Base-by-base conservation (phyloP, 495 filamentous ascomycete species). In the Aspergillus olivimuriae region DNA sequence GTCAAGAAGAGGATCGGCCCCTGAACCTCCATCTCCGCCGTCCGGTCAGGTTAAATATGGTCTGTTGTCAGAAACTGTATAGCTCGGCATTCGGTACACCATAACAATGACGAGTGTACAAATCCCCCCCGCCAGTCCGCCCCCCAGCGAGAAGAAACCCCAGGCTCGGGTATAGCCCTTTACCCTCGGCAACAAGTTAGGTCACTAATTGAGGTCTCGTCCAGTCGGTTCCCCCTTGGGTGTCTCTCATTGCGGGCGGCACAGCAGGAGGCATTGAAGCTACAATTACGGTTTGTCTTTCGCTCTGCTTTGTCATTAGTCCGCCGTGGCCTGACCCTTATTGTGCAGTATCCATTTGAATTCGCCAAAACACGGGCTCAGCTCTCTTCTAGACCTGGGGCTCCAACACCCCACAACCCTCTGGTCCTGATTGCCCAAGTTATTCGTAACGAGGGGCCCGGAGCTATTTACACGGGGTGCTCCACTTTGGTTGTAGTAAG, bases 361-460 rank as follows among this genome's bases (percentile, higher is more conserved):
- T 83, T 82, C 43, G 77, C 80, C 12, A 84, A 84, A 60, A 84
- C 80, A 1, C 68, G 78, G 15, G 77, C 80, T 4, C 80, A 84
- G 48, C 64, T 84, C 0, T 64, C 72, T 10, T 57, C 69, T 14
- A 59, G 72, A 34, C 61, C 66, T 30, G 65, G 70, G 14, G 50
- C 63, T 4, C 51, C 60, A 1, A 65, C 61, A 3, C 47, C 57
- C 10, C 34, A 24, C 1, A 83, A 82, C 46, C 80, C 80, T 2
- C 69, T 82, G 33, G 41, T 58, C 1, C 70, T 82, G 22, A 74
- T 80, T 30, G 37, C 42, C 2, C 53, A 69, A 24, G 70, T 77
- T 12, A 67, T 69, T 24, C 57, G 64, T 33, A 58, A 72, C n/a
- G 78, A 84, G 50, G 80, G 80, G 2, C 4, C 76, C 6, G 47